Evolutionary conservation across 1,284 basidiomycete species (phyloP).

Genomic region (Papiliotrema laurentii): DNA sequence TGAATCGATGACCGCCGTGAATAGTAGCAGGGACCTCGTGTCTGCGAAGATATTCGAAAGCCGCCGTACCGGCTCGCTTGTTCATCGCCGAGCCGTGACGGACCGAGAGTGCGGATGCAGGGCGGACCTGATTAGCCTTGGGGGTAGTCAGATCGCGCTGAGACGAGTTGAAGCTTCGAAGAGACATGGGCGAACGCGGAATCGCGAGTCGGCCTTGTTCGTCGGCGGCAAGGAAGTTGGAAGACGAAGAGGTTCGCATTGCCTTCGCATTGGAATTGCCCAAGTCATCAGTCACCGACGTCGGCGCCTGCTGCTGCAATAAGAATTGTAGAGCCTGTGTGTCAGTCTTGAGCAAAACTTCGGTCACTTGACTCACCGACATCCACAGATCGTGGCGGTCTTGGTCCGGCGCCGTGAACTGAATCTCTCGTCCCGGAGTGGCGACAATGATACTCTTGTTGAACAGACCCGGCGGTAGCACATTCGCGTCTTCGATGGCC

Average conservation of each 20-base stretch:
- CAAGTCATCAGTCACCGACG: constrained; percentile 15
- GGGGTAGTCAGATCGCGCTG: constrained; percentile 32
- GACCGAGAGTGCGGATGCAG: constrained; percentile 49
- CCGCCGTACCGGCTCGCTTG: constrained; percentile 81
- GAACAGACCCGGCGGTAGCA: constrained; percentile 86
- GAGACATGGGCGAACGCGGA: constrained; percentile 24
- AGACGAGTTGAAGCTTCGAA: constrained; percentile 32
- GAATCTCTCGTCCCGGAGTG: constrained; percentile 92
- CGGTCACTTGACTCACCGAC: constrained; percentile 55
- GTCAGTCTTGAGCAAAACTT: constrained; percentile 6
- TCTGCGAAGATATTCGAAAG: constrained; percentile 79
- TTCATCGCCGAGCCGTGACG: constrained; percentile 50
- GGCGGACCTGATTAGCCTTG: constrained; percentile 49
- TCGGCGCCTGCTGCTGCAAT: constrained; percentile 34
- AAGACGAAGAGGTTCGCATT: constrained; percentile 5
- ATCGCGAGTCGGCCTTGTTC: constrained; percentile 35
- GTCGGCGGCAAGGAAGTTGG: constrained; percentile 13
- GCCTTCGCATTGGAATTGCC: constrained; percentile 6
- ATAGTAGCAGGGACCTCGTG: constrained; percentile 41
- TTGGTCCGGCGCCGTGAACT: constrained; percentile 89
- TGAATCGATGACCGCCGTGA: constrained; percentile 42
- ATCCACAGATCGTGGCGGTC: constrained; percentile 97
- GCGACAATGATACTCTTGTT: constrained; percentile 89
- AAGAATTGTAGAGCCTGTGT: constrained; percentile 39
- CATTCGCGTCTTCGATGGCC: constrained; percentile 84